Base-by-base conservation (phyloP, 805 yeast species). In the Brettanomyces anomalus region DNA sequence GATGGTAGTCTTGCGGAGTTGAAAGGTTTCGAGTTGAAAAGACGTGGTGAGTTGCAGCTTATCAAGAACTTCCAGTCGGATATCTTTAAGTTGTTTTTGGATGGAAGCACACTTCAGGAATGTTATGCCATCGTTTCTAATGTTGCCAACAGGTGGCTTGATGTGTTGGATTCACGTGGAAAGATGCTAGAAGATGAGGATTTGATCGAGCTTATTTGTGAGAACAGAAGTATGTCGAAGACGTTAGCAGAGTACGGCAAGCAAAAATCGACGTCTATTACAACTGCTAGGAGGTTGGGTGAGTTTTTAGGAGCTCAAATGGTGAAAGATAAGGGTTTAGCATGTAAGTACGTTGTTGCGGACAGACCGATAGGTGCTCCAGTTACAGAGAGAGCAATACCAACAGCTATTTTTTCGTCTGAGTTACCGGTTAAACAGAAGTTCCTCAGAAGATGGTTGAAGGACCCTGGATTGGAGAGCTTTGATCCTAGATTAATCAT, bases 51-150 rank as follows among this genome's bases (percentile, higher is more conserved):
- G 60, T 69, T 93, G 48, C 90, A 88, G 53, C 66, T 93, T 45
- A 87, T 93, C 60, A 94, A 93, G 57, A 88, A 89, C 53, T 93
- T 93, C 64, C 99, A 93, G 62, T 79, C 94, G 21, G 97, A 93
- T 63, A 80, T 94, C 37, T 93, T 94, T 67, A 86, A 86, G 52
- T 77, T 87, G 33, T 93, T 93, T 59, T 68, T 93, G 51, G 90
- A 88, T 45, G 99, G 99, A 33, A 69, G 72, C 28, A 66, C 88
- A 2, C 65, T 94, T 26, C 86, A 81, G 48, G 71, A 68, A 1
- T 93, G 98, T 67, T 93, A 93, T 58, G 75, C 64, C 17, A 84
- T 95, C 1, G 98, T 93, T 15, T 96, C 97, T 0, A 72, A 71
- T 28, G 95, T 93, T 19, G 97, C 98, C 1, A 85, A 90, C 54